Base-by-base conservation (phyloP, 148 eudicot genomes). In the Amaranthus hypochondriacus region DNA sequence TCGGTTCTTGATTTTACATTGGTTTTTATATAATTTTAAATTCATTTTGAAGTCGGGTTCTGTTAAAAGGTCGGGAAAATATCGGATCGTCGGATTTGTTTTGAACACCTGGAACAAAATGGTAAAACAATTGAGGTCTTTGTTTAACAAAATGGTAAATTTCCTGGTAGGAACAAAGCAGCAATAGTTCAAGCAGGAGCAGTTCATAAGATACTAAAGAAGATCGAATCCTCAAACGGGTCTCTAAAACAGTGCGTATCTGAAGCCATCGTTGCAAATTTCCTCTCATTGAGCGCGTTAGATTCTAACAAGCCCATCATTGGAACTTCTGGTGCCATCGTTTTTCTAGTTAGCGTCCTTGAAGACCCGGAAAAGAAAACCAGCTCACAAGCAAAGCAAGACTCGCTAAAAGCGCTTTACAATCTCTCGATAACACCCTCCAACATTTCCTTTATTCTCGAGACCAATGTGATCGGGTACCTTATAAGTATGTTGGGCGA, bases 141-240 rank as follows among this genome's bases (percentile, higher is more conserved):
- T 4, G 48, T 52, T 54, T 73, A 66, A 70, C 50, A 49, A 57
- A 11, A 3, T 70, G 55, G 21, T 52, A 3, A 61, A 7, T 18
- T 50, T 18, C 54, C 67, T 69, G 48, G 60, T 87, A 95, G 98
- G 84, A 95, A 95, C 80, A 95, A 92, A 81, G 88, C 86, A 3
- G 97, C 97, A 64, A 88, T 95, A 75, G 98, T 92, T 60, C 87
- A 88, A 83, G 92, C 96, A 4, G 97, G 98, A 72, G 96, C 92
- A 21, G 83, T 92, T 67, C 97, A 95, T 67, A 95, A 92, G 85
- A 95, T 95, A 93, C 85, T 95, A 11, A 84, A 84, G 77, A 84
- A 89, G 52, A 80, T 89, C 48, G 79, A 91, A 62, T 79, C 88
- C 13, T 82, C 87, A 5, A 76, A 84, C 3, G 87, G 83, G 48